These are phyloP conservation scores for Cymbopogon citratus DNA, from an alignment of 176 grass and related monocot species.

Conservation along the genomic window DNA sequence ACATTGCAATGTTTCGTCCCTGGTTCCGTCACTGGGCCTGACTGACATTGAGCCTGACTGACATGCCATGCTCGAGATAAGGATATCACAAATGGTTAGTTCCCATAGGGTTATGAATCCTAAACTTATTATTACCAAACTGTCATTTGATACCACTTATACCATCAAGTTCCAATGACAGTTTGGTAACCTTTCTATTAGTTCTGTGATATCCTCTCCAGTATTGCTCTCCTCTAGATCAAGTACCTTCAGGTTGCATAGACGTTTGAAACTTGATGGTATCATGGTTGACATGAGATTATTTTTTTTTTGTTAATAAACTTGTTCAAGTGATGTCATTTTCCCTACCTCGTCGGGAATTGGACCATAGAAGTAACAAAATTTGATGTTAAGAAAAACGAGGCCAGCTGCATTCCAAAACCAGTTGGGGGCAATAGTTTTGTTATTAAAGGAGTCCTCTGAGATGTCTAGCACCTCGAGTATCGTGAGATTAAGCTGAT, in stretches of 20 bases:
- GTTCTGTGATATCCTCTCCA: background rate
- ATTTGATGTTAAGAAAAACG: background rate
- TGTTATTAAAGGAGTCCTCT: background rate
- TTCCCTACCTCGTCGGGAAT: conserved; percentile 1
- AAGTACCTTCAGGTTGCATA: conserved; percentile 12
- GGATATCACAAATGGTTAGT: background rate
- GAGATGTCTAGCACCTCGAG: conserved; percentile 14
- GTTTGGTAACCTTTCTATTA: conserved; percentile 21
- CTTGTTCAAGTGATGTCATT: conserved; percentile 16
- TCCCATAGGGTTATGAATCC: no score
- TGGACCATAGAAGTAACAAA: background rate
- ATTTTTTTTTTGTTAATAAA: background rate
- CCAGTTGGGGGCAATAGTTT: background rate
- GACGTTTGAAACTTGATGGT: conserved; percentile 13
- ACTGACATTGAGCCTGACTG: background rate
- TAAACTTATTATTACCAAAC: no score
- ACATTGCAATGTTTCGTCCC: no score
- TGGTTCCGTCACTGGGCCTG: no score
- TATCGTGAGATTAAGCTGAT: background rate
- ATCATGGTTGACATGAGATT: conserved; percentile 20
- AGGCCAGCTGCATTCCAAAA: conserved; percentile 23
- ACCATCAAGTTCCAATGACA: background rate
- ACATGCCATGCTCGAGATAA: background rate
- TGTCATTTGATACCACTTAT: no score
- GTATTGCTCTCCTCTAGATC: background rate